phyloP scores from a whole-genome alignment of 148 eudicot genomes.

The Chenopodium berlandieri region DNA sequence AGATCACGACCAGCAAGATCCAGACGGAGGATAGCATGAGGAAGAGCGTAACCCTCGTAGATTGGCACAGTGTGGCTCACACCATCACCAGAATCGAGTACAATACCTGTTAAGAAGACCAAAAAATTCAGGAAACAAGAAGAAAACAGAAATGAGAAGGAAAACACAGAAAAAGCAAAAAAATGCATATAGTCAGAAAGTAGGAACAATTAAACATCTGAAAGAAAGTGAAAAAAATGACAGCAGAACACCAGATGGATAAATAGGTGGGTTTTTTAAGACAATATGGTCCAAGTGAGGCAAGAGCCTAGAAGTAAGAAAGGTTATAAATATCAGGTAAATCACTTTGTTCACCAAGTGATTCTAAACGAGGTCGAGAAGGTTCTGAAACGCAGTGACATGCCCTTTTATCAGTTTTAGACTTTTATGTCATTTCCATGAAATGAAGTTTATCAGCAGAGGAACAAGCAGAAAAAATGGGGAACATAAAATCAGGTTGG shows the following conservation, averaged over 20 bases:
- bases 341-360: background rate
- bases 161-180: background rate
- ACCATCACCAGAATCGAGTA: conserved; percentile 40
- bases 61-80: conserved; percentile 38
- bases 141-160: background rate
- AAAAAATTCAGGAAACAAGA: background rate
- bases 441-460: background rate
- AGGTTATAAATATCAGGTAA: background rate
- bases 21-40: conserved; percentile 33
- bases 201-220: background rate
- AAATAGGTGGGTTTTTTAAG: too few species aligned
- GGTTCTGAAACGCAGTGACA: too few species aligned
- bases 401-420: too few species aligned
- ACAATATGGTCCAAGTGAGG: background rate
- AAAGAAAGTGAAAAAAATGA: background rate
- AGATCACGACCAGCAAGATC: conserved; percentile 40
- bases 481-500: too few species aligned
- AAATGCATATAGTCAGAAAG: background rate
- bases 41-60: conserved; percentile 38
- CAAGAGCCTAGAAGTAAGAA: background rate
- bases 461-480: background rate
- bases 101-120: conserved; percentile 27
- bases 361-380: background rate
- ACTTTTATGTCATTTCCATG: background rate
- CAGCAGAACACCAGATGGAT: background rate